A percentile compares a stretch with the other conserved stretches of the same genome.
phyloP scores from a whole-genome alignment of 2,329 filamentous ascomycete genomes.

The Nigrospora oryzae region DNA sequence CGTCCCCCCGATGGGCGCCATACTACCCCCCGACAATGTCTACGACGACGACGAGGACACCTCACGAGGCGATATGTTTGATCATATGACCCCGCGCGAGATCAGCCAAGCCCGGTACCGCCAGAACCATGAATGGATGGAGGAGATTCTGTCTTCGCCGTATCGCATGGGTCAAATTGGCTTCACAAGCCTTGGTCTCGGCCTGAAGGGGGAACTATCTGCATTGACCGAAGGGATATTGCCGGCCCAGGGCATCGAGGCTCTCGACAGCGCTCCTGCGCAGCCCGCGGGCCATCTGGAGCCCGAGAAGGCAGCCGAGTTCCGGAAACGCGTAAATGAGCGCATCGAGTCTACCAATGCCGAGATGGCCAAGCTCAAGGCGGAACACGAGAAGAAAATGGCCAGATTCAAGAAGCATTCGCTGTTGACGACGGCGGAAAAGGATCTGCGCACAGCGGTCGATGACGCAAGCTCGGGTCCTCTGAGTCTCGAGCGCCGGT shows the following conservation, averaged over 20 bases:
- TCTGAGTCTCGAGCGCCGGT: constrained; percentile 54
- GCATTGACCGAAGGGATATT: constrained; percentile 80
- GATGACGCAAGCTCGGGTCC: constrained; percentile 51
- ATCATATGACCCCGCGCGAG: constrained; percentile 81
- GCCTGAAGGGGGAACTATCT: constrained; percentile 74
- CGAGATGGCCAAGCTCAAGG: constrained; percentile 80
- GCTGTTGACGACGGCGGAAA: constrained; percentile 64
- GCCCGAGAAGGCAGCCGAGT: constrained; percentile 71
- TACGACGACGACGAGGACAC: constrained; percentile 84
- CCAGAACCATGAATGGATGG: constrained; percentile 99
- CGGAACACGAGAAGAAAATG: constrained; percentile 67
- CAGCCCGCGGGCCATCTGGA: constrained; percentile 61
- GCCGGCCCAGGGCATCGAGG: constrained; percentile 50
- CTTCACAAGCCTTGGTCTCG: constrained; percentile 79
- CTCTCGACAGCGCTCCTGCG: constrained; percentile 34
- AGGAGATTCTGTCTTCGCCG: constrained; percentile 87
- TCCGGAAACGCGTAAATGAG: constrained; percentile 67
- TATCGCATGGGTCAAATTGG: constrained; percentile 80
- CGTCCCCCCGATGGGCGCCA: constrained; percentile 24
- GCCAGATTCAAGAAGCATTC: constrained; percentile 65
- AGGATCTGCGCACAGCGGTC: constrained; percentile 60
- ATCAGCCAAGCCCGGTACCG: constrained; percentile 81
- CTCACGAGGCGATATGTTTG: constrained; percentile 79
- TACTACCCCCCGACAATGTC: constrained; percentile 24
- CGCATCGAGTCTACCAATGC: constrained; percentile 65